Conservation (phyloP, 345 rosid genomes). For the Psidium guajava region DNA sequence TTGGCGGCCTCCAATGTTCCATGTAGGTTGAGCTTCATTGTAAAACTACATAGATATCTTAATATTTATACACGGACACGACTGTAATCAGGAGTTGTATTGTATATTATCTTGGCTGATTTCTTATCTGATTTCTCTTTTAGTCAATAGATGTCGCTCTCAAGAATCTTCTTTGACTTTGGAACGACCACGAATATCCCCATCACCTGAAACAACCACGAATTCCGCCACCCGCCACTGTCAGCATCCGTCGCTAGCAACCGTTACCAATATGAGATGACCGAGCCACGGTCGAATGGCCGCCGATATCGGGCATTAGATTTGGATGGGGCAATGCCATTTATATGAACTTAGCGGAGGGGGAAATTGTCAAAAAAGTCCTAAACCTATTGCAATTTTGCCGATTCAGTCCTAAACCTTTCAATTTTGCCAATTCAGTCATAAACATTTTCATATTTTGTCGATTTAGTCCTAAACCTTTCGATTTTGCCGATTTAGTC, state of each 20-base stretch:
- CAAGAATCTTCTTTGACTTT: neutral
- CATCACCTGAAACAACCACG: no score
- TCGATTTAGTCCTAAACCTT: no score
- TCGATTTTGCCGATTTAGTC: no score
- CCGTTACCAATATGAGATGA: neutral
- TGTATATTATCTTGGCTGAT: neutral
- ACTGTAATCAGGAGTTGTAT: neutral
- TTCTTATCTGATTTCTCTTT: neutral
- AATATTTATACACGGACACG: neutral
- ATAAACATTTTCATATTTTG: no score
- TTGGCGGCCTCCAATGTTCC: neutral
- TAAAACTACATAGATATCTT: neutral
- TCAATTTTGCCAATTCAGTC: no score
- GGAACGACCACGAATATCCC: neutral
- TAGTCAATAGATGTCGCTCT: neutral
- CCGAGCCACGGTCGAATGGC: neutral
- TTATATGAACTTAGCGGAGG: neutral
- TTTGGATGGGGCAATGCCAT: neutral
- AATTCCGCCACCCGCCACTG: neutral
- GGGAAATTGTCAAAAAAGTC: no score
- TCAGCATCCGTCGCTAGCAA: neutral
- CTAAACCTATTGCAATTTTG: no score
- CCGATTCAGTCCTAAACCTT: no score
- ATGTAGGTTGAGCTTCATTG: neutral
- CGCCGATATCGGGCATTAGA: neutral